Evolutionary conservation across 352 stramenopile genomes (phyloP).

Genomic region (Globisporangium mamillatum): DNA sequence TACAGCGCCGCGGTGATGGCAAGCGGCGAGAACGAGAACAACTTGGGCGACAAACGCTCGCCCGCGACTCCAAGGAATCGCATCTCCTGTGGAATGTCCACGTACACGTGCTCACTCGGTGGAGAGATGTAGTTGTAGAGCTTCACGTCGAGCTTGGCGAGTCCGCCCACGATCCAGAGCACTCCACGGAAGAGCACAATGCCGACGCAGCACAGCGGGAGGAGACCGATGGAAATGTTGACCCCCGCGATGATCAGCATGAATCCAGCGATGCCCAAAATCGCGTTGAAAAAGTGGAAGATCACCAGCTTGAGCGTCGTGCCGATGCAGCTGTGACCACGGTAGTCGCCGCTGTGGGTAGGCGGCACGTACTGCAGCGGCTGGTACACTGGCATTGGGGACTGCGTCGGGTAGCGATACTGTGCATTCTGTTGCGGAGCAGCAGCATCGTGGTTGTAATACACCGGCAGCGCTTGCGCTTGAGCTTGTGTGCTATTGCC

Average conservation of each 20-base stretch:
- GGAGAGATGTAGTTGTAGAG: slow-evolving; percentile 62
- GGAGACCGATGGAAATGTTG: slow-evolving; percentile 33
- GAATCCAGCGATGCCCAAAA: slow-evolving; percentile 55
- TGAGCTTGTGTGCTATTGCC: background rate
- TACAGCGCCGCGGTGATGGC: slow-evolving; percentile 59
- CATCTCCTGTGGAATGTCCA: slow-evolving; percentile 36
- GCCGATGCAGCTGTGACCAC: slow-evolving; percentile 28
- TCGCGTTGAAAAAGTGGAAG: slow-evolving; percentile 57
- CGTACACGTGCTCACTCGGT: slow-evolving; percentile 41
- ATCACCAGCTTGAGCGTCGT: slow-evolving; percentile 50
- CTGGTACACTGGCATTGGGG: slow-evolving; percentile 13
- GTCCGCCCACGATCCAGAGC: slow-evolving; percentile 37
- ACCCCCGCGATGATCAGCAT: slow-evolving; percentile 39
- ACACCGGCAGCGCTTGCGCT: slow-evolving; percentile 2
- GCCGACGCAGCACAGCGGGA: slow-evolving; percentile 66
- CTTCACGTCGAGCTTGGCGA: slow-evolving; percentile 58
- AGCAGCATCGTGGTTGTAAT: slow-evolving; percentile 7
- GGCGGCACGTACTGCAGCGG: slow-evolving; percentile 23
- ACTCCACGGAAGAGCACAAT: slow-evolving; percentile 58
- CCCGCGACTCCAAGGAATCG: slow-evolving; percentile 33
- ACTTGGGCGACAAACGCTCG: slow-evolving; percentile 40
- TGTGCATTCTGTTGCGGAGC: slow-evolving; percentile 5
- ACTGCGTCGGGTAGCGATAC: slow-evolving; percentile 20
- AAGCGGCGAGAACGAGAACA: slow-evolving; percentile 57
- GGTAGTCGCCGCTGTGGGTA: slow-evolving; percentile 21